Conservation (phyloP, 352 stramenopile species). For the Globisporangium perplexum region DNA sequence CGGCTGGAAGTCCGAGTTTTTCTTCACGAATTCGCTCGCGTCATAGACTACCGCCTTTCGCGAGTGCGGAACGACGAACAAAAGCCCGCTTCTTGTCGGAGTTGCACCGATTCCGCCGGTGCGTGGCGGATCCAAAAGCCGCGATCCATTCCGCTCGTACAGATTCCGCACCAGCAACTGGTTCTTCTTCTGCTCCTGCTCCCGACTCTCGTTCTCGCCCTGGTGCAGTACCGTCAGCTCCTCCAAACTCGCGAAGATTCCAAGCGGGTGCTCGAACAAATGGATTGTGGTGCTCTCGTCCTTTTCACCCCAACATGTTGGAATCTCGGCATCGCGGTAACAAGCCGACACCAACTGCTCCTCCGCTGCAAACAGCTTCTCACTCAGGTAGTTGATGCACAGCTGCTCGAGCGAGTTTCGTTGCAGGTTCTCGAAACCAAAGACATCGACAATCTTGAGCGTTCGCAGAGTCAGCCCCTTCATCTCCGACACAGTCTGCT, state of each 20-base stretch:
- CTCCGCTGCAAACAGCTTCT: constrained; percentile 59
- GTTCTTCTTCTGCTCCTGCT: constrained; percentile 63
- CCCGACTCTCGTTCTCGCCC: constrained; percentile 29
- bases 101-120: constrained; percentile 8
- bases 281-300: constrained; percentile 20
- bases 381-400: constrained; percentile 80
- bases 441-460: constrained; percentile 66
- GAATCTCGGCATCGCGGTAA: neutral
- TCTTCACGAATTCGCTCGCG: constrained; percentile 57
- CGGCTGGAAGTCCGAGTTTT: constrained; percentile 60
- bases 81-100: constrained; percentile 13
- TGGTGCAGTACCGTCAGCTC: constrained; percentile 64
- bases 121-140: constrained; percentile 19
- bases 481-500: constrained; percentile 1
- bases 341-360: constrained; percentile 10
- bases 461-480: constrained; percentile 8
- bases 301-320: neutral
- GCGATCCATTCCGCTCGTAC: constrained; percentile 39
- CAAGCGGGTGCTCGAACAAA: constrained; percentile 46
- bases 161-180: constrained; percentile 60
- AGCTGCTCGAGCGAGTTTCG: constrained; percentile 73
- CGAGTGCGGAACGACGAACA: constrained; percentile 45
- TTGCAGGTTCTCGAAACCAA: constrained; percentile 67
- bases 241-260: constrained; percentile 62
- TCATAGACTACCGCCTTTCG: constrained; percentile 50